Evolutionary conservation across 129 eudicot species (phyloP), one percentile per base, ranked within the genome.

Genomic region (Apium graveolens): DNA sequence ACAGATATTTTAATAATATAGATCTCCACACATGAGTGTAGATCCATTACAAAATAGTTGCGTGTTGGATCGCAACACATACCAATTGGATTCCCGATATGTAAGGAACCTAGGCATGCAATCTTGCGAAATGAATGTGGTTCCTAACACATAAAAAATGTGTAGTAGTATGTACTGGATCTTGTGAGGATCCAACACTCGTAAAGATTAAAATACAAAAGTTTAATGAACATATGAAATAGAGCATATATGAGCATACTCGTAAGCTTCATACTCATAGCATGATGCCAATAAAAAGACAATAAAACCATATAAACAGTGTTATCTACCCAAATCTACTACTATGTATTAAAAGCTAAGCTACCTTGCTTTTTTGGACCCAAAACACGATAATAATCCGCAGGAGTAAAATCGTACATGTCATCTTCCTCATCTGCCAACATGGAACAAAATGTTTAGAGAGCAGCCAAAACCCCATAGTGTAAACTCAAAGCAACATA

Each of bases 331-430:
- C 5, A 8, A 21, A 20, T 51, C 26, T 12, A 0, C 41, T 5
- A 21, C 27, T 37, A 70, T 21, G 26, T 70, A 38, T 9, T 60
- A 60, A 42, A 4, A 24, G 53, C 7, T 41, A 72, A 39, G 69
- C 24, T 38, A 60, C 98, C 98, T 87, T 90, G 93, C 80, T 91
- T 94, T 75, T 87, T 91, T 11, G 92, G 83, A 31, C 83, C 87
- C 35, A 72, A 72, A 71, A 94, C 73, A 51, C 92, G 90, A 80
- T 80, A 88, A 80, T 94, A 94, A 79, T 94, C 98, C 80, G 90
- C 96, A 0, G 97, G 83, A 18, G 92, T 91, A 70, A 94, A 91
- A 55, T 94, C 98, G 79, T 76, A 94, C 76, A 91, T 89, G 76
- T 91, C 97, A 72, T 94, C 98, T 16, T 89, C 77, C 76, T 89